Conservation (phyloP, 192 early-diverging fungal genomes). For the Podila minutissima region DNA sequence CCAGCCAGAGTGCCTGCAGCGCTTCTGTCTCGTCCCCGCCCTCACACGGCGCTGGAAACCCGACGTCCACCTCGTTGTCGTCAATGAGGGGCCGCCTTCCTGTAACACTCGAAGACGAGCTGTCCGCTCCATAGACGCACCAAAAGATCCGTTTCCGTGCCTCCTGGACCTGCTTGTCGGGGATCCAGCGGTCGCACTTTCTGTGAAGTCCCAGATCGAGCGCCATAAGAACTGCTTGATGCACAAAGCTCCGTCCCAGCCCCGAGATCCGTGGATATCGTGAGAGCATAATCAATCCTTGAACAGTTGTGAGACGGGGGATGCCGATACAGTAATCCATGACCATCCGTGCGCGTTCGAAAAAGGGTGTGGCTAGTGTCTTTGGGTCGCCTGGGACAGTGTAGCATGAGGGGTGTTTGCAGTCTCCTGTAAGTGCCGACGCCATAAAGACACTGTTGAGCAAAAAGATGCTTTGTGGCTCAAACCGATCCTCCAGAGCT, state of each 20-base stretch:
- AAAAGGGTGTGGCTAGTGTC: conserved; percentile 40
- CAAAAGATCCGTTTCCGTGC: conserved; percentile 38
- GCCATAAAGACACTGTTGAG: conserved; percentile 48
- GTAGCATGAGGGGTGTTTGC: conserved; percentile 32
- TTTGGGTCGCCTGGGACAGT: conserved; percentile 25
- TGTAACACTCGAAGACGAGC: conserved; percentile 33
- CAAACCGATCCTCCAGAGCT: conserved; percentile 43
- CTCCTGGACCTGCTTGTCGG: conserved; percentile 45
- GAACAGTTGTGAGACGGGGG: conserved; percentile 39
- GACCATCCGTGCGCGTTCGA: conserved; percentile 45
- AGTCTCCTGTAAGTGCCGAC: conserved; percentile 35
- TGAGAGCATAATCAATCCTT: conserved; percentile 45
- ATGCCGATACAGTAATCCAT: conserved; percentile 48
- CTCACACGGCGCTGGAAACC: conserved; percentile 5
- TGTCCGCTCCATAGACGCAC: conserved; percentile 46
- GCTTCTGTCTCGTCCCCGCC: conserved; percentile 19
- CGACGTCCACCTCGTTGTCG: conserved; percentile 43
- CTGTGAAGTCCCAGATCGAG: conserved; percentile 38
- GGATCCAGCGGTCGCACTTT: conserved; percentile 48
- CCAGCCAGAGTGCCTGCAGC: conserved; percentile 22
- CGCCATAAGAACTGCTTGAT: conserved; percentile 40
- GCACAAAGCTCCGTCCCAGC: conserved; percentile 35
- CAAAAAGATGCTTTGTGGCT: conserved; percentile 48
- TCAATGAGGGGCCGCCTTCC: conserved; percentile 43
- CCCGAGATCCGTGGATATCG: conserved; percentile 46